Base-by-base conservation (phyloP, 2,329 filamentous ascomycete species). In the Alternaria sp. region DNA sequence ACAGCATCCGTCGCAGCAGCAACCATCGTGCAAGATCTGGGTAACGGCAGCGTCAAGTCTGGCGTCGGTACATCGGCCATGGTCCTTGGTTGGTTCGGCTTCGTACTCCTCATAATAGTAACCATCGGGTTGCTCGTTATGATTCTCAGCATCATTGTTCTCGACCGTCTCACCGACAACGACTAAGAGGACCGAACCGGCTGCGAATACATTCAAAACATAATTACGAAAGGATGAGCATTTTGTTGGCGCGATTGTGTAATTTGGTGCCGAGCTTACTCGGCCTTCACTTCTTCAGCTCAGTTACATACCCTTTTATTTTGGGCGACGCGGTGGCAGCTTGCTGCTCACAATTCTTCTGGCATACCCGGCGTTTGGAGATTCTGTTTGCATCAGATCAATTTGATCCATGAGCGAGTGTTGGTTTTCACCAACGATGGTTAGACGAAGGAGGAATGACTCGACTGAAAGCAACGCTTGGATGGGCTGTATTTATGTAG, bases 41-140 rank as follows among this genome's bases (percentile, higher is more conserved):
- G 91, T 36, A 97, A 97, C 79, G 94, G 94, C 46, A 92, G 90
- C 69, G 92, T 97, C 61, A 89, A 87, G 79, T 93, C 90, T 60
- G 94, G 94, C 32, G 93, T 97, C 12, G 94, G 94, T n/a, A 94
- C 93, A 52, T 92, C 91, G 43, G 95, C 96, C 60, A 98, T 99
- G 93, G 92, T 97, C 17, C 86, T 99, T 76, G 96, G 96, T 62
- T 99, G 96, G 96, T 98, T 99, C 81, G 92, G 93, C 45, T 98
- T 99, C 77, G 91, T 92, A 21, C 81, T 98, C 57, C 86, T 99
- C 69, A 97, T 99, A 73, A 91, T 98, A 66, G 95, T 98, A 57
- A 98, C 95, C 52, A 96, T 98, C 75, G 96, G 95, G 59, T 81
- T 98, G 80, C 84, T 99, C 66, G 91, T 97, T 75, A 98, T 98